These are phyloP conservation scores for Aspergillus novoparasiticus DNA, from an alignment of 2,329 filamentous ascomycete genomes.

Conservation along the genomic window DNA sequence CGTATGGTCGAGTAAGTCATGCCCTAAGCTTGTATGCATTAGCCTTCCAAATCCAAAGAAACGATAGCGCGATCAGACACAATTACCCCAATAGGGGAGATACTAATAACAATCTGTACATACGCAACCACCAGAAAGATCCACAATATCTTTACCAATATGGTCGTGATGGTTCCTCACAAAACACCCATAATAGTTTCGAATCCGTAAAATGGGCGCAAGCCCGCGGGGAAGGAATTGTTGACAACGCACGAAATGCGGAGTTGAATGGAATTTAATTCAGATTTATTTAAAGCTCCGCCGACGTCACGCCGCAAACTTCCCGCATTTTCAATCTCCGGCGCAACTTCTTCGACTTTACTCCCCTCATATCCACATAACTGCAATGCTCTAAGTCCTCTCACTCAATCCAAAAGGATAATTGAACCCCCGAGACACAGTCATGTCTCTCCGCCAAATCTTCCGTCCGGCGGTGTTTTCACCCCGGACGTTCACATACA, in stretches of 20 bases:
- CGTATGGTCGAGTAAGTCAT: not conserved
- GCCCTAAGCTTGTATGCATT: not conserved
- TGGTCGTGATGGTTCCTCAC: not conserved
- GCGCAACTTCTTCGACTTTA: not conserved
- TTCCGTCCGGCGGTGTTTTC: slow-evolving; percentile 18
- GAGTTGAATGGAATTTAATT: not conserved
- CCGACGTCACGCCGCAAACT: slow-evolving; percentile 12
- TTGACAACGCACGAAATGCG: slow-evolving; percentile 2
- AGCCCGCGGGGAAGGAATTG: not conserved
- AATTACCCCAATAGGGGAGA: not conserved
- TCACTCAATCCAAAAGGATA: not conserved
- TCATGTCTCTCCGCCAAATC: slow-evolving; percentile 30
- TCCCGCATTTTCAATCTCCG: slow-evolving; percentile 4
- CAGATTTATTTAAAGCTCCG: not conserved
- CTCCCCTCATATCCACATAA: not conserved
- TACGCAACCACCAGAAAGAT: not conserved
- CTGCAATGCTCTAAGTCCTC: not conserved
- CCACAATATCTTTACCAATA: not conserved
- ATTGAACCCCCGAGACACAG: not conserved
- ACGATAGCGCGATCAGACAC: not conserved
- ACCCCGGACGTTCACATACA: slow-evolving; percentile 18
- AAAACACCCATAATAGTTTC: not conserved
- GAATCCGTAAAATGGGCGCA: not conserved
- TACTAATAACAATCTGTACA: not conserved
- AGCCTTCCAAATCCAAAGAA: not conserved